Evolutionary conservation across 2,329 filamentous ascomycete genomes (phyloP).

Genomic region (Exophiala xenobiotica): DNA sequence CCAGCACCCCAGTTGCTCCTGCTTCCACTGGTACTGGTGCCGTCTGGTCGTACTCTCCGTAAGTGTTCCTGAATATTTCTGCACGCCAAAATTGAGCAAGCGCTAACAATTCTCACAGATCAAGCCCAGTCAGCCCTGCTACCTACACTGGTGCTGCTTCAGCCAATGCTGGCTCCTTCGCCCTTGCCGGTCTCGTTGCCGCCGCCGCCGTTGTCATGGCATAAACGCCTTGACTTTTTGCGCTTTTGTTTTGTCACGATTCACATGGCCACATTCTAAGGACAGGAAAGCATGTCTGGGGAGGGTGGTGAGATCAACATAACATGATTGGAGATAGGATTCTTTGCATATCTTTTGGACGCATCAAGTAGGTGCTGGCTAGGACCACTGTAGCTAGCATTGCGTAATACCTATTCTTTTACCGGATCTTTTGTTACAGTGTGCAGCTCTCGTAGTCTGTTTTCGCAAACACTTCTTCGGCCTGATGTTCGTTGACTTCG

Average conservation of each 20-base stretch:
- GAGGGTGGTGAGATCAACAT: constrained; percentile 6
- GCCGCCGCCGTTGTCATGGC: constrained; percentile 34
- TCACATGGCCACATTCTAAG: constrained; percentile 21
- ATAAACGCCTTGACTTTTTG: constrained; percentile 28
- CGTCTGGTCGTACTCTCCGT: constrained; percentile 22
- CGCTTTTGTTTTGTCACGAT: constrained; percentile 26
- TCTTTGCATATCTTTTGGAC: constrained; percentile 28
- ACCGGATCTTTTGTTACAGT: constrained; percentile 18
- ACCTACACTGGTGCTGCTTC: constrained; percentile 35
- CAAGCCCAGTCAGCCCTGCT: constrained; percentile 20
- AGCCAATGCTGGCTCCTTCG: constrained; percentile 33
- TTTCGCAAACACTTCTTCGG: not conserved
- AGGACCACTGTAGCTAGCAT: constrained; percentile 27
- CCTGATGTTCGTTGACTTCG: not conserved
- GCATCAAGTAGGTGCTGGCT: constrained; percentile 27
- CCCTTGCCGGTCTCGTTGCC: constrained; percentile 34
- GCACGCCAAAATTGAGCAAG: not conserved
- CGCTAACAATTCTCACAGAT: constrained; percentile 19
- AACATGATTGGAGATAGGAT: constrained; percentile 20
- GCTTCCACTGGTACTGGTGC: constrained; percentile 21
- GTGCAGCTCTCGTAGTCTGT: not conserved
- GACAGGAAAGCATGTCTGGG: constrained; percentile 24
- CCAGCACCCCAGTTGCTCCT: constrained; percentile 5
- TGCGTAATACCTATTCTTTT: constrained; percentile 26
- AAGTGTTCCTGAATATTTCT: constrained; percentile 23